phyloP scores from a whole-genome alignment of 495 filamentous ascomycete species.

The Hamigera avellanea region DNA sequence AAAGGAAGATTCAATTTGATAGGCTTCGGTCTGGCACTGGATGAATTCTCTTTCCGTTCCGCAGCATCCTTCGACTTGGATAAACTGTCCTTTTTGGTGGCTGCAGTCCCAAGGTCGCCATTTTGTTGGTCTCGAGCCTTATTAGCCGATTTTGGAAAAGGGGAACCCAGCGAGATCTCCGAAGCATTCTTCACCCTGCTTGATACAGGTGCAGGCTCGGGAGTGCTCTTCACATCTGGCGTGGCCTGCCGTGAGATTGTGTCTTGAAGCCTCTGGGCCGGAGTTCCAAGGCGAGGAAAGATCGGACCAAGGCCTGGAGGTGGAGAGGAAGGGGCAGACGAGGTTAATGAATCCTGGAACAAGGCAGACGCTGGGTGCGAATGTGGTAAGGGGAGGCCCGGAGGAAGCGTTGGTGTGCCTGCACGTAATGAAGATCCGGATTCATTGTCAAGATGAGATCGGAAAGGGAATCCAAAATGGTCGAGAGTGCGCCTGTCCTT shows the following conservation, averaged over 20 bases:
- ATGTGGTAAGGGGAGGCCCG: conserved; percentile 50
- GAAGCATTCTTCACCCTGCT: conserved; percentile 23
- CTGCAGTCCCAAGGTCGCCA: conserved; percentile 10
- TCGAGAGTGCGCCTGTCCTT: conserved; percentile 28
- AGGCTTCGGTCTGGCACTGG: conserved; percentile 16
- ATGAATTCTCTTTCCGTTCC: conserved; percentile 6
- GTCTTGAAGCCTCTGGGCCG: conserved; percentile 15
- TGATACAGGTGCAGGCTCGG: conserved; percentile 8
- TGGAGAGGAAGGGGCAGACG: conserved; percentile 23
- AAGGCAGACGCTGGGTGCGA: conserved; percentile 35
- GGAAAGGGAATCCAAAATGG: conserved; percentile 33
- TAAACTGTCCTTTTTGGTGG: conserved; percentile 11
- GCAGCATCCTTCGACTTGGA: conserved; percentile 4
- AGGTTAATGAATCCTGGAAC: conserved; percentile 23
- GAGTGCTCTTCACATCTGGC: conserved; percentile 10
- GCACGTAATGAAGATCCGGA: conserved; percentile 22
- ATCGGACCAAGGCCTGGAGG: conserved; percentile 14
- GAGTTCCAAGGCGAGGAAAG: conserved; percentile 19
- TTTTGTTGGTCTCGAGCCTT: conserved; percentile 19
- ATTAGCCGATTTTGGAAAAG: conserved; percentile 24
- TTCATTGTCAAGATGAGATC: conserved; percentile 27
- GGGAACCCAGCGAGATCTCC: conserved; percentile 32
- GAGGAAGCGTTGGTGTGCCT: conserved; percentile 51
- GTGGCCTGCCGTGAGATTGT: conserved; percentile 10
- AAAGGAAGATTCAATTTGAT: conserved; percentile 22